phyloP scores from a whole-genome alignment of 768 basidiomycete genomes.

The Holtermanniella nyarrowii region DNA sequence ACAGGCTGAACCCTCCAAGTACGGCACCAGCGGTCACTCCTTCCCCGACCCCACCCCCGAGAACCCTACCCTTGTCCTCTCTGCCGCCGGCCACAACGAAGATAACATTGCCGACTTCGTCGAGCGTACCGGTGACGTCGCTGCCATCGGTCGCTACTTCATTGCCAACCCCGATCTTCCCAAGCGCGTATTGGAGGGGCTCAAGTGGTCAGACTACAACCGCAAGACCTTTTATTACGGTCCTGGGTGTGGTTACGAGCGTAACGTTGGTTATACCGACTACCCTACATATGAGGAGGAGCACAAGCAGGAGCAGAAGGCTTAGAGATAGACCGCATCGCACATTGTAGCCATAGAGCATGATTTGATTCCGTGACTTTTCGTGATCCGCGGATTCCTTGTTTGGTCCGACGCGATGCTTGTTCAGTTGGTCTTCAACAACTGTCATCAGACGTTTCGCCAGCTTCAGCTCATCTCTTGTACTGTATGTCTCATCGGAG shows the following conservation, averaged over 20 bases:
- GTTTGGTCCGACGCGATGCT: too few species aligned
- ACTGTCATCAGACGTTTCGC: too few species aligned
- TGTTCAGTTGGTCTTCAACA: too few species aligned
- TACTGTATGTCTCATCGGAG: neutral
- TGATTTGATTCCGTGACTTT: neutral
- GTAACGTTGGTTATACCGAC: conserved; percentile 15
- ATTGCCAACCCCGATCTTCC: conserved; percentile 22
- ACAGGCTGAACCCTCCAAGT: conserved; percentile 4
- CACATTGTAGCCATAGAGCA: too few species aligned
- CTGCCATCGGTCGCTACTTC: conserved; percentile 16
- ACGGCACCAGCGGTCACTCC: conserved; percentile 8
- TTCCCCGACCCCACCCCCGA: conserved; percentile 14
- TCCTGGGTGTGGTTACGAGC: neutral
- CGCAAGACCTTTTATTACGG: conserved; percentile 21
- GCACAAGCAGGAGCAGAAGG: neutral
- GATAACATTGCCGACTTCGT: conserved; percentile 9
- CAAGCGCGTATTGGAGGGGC: conserved; percentile 9
- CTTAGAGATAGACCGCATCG: neutral
- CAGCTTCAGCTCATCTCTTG: too few species aligned
- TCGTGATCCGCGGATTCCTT: too few species aligned
- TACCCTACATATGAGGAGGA: conserved; percentile 6
- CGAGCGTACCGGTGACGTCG: conserved; percentile 18
- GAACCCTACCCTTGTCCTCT: conserved; percentile 7
- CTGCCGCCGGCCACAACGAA: conserved; percentile 10
- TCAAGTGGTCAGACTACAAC: conserved; percentile 11